Base-by-base conservation (phyloP, 2,329 filamentous ascomycete species). In the Aspergillus aculeatinus region DNA sequence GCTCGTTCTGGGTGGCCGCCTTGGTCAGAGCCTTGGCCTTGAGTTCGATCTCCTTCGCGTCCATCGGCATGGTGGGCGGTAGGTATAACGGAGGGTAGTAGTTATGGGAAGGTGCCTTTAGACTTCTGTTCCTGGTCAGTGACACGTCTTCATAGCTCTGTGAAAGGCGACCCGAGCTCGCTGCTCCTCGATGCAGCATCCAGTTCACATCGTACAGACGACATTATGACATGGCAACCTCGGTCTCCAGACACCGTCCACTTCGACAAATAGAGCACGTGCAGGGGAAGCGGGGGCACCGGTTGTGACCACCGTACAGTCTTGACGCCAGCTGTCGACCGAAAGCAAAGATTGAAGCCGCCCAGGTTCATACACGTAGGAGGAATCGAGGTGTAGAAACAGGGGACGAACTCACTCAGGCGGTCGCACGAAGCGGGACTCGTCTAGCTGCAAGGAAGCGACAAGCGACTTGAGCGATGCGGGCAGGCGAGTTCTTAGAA, bases 1-100 rank as follows among this genome's bases (percentile, higher is more conserved):
- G 87, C 70, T 96, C 91, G 71, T 90, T 90, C 59, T 87, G 86
- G 51, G 83, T 81, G 48, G 91, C 83, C 25, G 91, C 91, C 80
- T 96, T 96, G 68, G 85, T 86, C 71, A 98, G 84, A 72, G 89
- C 87, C 79, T 91, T 89, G 71, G 92, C 87, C 76, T 87, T 88
- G 70, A 87, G 80, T 69, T 89, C 86, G 58, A 97, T 89, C 73
- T 94, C 90, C 77, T 91, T 91, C 71, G 88, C 85, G 70, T 96
- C 89, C 89, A 96, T 92, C 58, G 69, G 62, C 66, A 68, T 63
- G 44, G 58, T 62, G 53, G 31, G 31, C 44, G 29, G 57, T 31
- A 29, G 27, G 7, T 51, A 44, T 16, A 48, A 47, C 39, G 25
- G 33, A 48, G 23, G 42, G 52, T 55, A 19, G 49, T 42, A 57